phyloP scores from a whole-genome alignment of 2,329 filamentous ascomycete genomes.

The Aureobasidium leucospermi region DNA sequence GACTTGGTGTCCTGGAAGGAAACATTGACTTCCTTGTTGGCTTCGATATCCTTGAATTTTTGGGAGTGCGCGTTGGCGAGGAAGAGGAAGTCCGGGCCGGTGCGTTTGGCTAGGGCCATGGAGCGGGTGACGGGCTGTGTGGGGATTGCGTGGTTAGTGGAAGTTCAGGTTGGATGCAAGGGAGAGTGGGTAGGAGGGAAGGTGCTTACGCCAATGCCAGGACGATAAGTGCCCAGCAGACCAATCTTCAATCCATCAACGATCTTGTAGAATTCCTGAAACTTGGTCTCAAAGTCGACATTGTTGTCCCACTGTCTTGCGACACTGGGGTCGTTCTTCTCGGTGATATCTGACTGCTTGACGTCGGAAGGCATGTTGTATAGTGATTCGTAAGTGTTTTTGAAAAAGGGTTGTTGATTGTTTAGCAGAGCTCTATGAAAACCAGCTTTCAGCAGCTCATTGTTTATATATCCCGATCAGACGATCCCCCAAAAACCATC shows the following conservation, averaged over 20 bases:
- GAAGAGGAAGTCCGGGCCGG: conserved; percentile 45
- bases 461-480: neutral
- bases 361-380: conserved; percentile 40
- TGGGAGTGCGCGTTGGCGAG: conserved; percentile 40
- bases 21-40: conserved; percentile 34
- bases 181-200: neutral
- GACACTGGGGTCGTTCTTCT: conserved; percentile 40
- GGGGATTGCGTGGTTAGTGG: neutral
- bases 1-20: conserved; percentile 41
- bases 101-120: conserved; percentile 50
- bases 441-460: neutral
- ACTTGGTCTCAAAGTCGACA: conserved; percentile 38
- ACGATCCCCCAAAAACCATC: neutral
- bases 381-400: neutral
- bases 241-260: conserved; percentile 40
- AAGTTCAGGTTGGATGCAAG: neutral
- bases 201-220: conserved; percentile 29
- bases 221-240: conserved; percentile 36
- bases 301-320: conserved; percentile 44
- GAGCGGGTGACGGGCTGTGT: conserved; percentile 36
- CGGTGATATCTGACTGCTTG: conserved; percentile 33
- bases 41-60: conserved; percentile 42
- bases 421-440: too few relatives aligned
- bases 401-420: too few relatives aligned
- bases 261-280: conserved; percentile 41